Conservation (phyloP, 2,329 filamentous ascomycete genomes). For the Apiospora rasikravindrae region DNA sequence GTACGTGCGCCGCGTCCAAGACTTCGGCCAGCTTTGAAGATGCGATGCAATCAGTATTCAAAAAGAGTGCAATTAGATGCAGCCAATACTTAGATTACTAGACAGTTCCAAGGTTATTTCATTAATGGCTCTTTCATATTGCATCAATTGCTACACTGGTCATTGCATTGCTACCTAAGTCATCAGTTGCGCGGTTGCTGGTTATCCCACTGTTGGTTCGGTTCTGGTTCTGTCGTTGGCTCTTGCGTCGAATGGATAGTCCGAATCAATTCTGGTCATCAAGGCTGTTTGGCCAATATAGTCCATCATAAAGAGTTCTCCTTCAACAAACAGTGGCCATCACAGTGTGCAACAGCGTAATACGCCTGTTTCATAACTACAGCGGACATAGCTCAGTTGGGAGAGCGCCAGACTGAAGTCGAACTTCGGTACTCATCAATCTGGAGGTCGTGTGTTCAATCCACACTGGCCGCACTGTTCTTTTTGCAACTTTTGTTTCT, state of each 20-base stretch:
- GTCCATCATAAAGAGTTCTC: background rate
- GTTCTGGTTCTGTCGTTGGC: background rate
- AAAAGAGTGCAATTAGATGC: too few species aligned
- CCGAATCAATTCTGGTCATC: background rate
- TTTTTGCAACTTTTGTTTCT: slow-evolving; percentile 5
- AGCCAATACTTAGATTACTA: too few species aligned
- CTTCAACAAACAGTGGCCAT: slow-evolving; percentile 14
- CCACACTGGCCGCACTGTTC: slow-evolving; percentile 20
- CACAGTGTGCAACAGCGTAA: background rate
- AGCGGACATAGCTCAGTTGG: slow-evolving; percentile 22
- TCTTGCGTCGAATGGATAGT: background rate
- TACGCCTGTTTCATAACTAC: background rate
- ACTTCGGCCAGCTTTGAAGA: too few species aligned
- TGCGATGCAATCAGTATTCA: background rate
- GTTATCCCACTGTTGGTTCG: background rate
- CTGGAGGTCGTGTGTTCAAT: slow-evolving; percentile 22
- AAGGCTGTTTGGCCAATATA: background rate
- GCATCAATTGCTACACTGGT: too few species aligned
- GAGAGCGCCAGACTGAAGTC: slow-evolving; percentile 21
- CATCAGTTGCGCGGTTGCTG: background rate
- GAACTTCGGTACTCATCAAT: slow-evolving; percentile 17
- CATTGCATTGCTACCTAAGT: background rate
- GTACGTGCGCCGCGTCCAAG: too few species aligned
- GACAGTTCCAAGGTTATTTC: too few species aligned
- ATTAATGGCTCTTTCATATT: too few species aligned